Percentiles rank a stretch among this genome's conserved stretches.
Conservation (phyloP, 805 yeast genomes). For the Ogataea dorogensis region DNA sequence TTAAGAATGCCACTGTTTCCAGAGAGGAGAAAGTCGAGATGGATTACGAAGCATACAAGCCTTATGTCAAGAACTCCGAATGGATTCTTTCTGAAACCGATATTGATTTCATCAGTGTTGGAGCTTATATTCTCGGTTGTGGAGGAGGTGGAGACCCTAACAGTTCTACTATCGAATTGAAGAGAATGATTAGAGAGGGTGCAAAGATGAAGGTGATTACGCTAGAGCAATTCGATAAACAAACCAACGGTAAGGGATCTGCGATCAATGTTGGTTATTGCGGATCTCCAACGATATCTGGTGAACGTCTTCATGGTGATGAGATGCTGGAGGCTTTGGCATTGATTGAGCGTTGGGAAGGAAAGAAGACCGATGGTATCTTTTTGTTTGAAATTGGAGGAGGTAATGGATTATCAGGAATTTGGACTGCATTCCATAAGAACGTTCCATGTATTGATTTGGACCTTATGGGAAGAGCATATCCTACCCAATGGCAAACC, state of each 20-base stretch:
- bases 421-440: constrained; percentile 21
- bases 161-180: constrained; percentile 34
- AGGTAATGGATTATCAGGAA: constrained; percentile 39
- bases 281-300: constrained; percentile 46
- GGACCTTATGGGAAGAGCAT: constrained; percentile 49
- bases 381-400: constrained; percentile 44
- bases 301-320: constrained; percentile 40
- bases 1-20: constrained; percentile 13
- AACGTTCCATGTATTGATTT: constrained; percentile 35
- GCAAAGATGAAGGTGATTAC: constrained; percentile 35
- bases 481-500: constrained; percentile 43
- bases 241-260: constrained; percentile 29
- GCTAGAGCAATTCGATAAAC: constrained; percentile 27
- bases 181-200: constrained; percentile 36
- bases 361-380: constrained; percentile 33
- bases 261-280: constrained; percentile 38
- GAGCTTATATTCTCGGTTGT: constrained; percentile 44
- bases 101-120: constrained; percentile 41
- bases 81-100: constrained; percentile 42
- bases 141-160: constrained; percentile 49
- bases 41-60: constrained; percentile 22
- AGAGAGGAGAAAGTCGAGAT: constrained; percentile 5
- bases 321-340: constrained; percentile 36
- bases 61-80: constrained; percentile 23
- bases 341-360: constrained; percentile 29